phyloP scores from a whole-genome alignment of 495 filamentous ascomycete species.

The Peziza echinospora region DNA sequence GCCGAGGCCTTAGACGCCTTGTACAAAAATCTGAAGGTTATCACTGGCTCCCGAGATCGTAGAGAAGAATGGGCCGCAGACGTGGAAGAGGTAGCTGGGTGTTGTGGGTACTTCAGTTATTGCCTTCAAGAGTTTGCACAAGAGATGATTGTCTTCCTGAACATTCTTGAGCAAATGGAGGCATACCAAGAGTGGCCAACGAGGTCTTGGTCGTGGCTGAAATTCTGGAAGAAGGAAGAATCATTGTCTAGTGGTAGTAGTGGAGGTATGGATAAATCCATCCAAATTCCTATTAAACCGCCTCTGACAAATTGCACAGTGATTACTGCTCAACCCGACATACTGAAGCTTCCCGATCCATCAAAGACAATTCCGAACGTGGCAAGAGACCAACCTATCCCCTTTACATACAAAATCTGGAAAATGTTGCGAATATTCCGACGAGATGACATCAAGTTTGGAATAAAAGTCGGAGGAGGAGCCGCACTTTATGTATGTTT shows the following conservation, averaged over 20 bases:
- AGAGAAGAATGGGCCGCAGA: constrained; percentile 64
- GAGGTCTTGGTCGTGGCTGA: constrained; percentile 70
- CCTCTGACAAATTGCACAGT: no score
- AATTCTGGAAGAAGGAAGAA: constrained; percentile 42
- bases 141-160: constrained; percentile 62
- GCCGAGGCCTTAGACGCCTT: constrained; percentile 51
- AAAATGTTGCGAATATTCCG: constrained; percentile 35
- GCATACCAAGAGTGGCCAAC: constrained; percentile 31
- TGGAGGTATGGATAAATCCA: no score
- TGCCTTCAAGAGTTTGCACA: constrained; percentile 74
- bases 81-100: constrained; percentile 86
- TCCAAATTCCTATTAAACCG: no score
- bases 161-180: constrained; percentile 58
- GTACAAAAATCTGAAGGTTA: constrained; percentile 53
- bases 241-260: neutral
- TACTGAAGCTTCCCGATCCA: constrained; percentile 10
- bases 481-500: constrained; percentile 33
- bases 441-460: constrained; percentile 52
- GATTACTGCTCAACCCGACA: no score
- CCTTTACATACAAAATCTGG: constrained; percentile 34
- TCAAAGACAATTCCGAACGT: constrained; percentile 14
- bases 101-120: constrained; percentile 86
- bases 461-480: constrained; percentile 78
- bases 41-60: constrained; percentile 26
- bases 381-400: constrained; percentile 29